Evolutionary conservation across 129 eudicot species (phyloP), one percentile per base, ranked within the genome.

Genomic region (Pittosporum tobira): DNA sequence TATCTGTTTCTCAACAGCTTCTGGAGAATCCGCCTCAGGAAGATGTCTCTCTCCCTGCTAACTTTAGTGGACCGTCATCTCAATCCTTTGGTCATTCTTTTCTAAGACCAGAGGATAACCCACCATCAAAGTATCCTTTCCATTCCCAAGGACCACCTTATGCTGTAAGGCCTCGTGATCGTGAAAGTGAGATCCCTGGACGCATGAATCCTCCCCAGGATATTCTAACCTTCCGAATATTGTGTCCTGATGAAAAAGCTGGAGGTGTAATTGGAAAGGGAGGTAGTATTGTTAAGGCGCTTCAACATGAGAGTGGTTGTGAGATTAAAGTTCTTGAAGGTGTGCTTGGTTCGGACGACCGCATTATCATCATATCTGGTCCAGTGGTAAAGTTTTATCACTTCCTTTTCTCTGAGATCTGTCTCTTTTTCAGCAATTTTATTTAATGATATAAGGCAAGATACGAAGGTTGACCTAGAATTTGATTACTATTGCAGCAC

Each of bases 211-310:
- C 73, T 70, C 63, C 80, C 57, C 78, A 76, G 25, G 96, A 81
- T 60, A 73, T 76, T 62, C 40, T 91, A 51, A 73, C 85, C 21
- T 86, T 75, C 64, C 81, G 94, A 36, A 64, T 87, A 60, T 71
- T 87, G 57, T 91, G 99, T 69, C 84, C 85, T 67, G 90, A 76
- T 61, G 99, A 91, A 72, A 91, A 82, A 68, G 94, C 80, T 53
- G 96, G 99, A 34, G 96, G 96, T 73, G 83, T 91, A 48, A 86
- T 91, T 73, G 99, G 96, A 60, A 91, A 91, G 62, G 94, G 85
- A 30, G 99, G 99, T 28, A 53, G 59, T 53, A 72, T 87, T 40
- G 80, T 91, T 44, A 87, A 77, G 74, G 81, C 85, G 38, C 89
- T 91, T 53, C 87, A 91, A 55, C 85, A 87, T 26, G 99, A 91